Conservation (phyloP, 257 asterid species). For the Solanum bulbocastanum region DNA sequence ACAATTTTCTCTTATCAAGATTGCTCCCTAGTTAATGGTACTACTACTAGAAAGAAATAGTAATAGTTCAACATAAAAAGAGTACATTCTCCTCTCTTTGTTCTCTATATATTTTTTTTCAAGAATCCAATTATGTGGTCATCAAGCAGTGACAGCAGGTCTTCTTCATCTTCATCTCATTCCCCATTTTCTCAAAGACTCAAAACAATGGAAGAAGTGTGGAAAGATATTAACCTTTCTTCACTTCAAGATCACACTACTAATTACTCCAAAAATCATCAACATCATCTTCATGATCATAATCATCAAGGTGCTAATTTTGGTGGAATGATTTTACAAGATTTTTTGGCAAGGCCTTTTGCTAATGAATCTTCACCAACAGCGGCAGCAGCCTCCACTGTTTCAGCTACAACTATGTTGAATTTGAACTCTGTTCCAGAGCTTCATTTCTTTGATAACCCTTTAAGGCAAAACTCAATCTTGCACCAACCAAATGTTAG, state of each 20-base stretch:
- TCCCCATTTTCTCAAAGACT: not conserved
- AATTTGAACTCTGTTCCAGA: constrained; percentile 33
- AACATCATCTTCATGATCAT: not conserved
- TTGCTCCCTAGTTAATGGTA: not conserved
- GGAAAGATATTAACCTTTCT: constrained; percentile 52
- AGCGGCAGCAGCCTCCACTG: not conserved
- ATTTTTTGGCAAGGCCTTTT: constrained; percentile 36
- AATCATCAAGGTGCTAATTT: not conserved
- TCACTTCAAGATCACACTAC: constrained; percentile 24
- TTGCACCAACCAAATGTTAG: constrained; percentile 3
- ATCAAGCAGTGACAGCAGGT: not conserved
- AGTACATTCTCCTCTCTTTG: not conserved
- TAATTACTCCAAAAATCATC: not conserved
- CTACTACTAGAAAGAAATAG: not conserved
- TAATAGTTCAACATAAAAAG: not conserved
- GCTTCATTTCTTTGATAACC: constrained; percentile 13
- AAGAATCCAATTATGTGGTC: not conserved
- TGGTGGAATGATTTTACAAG: constrained; percentile 35
- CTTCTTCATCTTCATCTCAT: not conserved
- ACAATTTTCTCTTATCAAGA: not conserved
- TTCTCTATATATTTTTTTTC: not conserved
- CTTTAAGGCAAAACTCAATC: not conserved
- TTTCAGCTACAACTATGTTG: constrained; percentile 29
- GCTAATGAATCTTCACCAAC: constrained; percentile 15
- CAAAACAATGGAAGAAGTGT: constrained; percentile 59